Base-by-base conservation (phyloP, 73 alveolate genomes). In the Urostyla sp. region DNA sequence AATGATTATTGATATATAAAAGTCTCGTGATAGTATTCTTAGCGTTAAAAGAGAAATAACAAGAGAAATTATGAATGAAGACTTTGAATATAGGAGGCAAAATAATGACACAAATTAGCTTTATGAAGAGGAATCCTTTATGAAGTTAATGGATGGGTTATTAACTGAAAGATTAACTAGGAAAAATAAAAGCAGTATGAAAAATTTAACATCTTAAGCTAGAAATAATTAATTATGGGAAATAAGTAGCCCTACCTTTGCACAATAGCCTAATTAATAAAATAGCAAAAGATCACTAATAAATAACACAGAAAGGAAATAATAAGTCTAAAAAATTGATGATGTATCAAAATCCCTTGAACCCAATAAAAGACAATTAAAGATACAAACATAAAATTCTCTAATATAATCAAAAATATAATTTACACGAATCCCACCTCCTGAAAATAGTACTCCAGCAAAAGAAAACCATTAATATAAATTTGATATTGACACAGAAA, bases 91-190 rank as follows among this genome's bases (percentile, higher is more conserved):
- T 11, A 55, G 10, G 23, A 10, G 20, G 8, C 13, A 55, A 26
- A 55, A 55, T 27, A 18, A 20, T n/a, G 6, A 54, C 20, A 4
- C 31, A 58, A 13, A 34, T 2, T 31, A 58, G 15, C 11, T 3
- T 31, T 11, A 10, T 8, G 79, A 63, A 10, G 44, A 63, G 23
- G 79, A 63, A n/a, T 5, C 44, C 32, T 63, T 63, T 63, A 10
- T 63, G 79, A 18, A 63, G 3, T 43, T 60, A 20, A 63, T 63
- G 79, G 79, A 63, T 40, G n/a, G 44, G 26, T 13, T 63, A 20
- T 23, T 63, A 6, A 63, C 79, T 40, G 61, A 63, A 21, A 63
- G 79, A 40, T 60, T 63, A 0, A 16, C 75, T 24, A 37, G 44
- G 55, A 32, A 6, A 36, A 40, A 35, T 15, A 26, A 32, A 32